Evolutionary conservation across 1,284 basidiomycete species (phyloP), one percentile per base, ranked within the genome.

Genomic region (Malassezia arunalokei): DNA sequence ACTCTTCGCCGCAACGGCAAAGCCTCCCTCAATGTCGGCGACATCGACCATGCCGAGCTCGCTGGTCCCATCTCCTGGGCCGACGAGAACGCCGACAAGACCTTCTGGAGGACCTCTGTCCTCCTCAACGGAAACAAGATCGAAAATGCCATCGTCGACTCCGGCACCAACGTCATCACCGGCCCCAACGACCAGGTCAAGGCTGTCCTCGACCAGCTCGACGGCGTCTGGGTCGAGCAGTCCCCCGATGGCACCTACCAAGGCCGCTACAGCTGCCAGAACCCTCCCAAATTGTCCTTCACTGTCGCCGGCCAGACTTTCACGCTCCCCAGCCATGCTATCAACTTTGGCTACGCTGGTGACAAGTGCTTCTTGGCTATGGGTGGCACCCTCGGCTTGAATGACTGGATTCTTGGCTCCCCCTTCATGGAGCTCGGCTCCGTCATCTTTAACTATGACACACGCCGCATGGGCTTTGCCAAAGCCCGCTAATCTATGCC

Each of bases 11-110:
- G n/a, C 5, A 47, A 42, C 28, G 76, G 75, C 6, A 78, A 77
- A 54, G 78, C 78, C 5, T 78, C 81, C 63, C 77, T 85, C 8
- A 78, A 74, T 60, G 71, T 85, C 45, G 83, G 83, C 42, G 62
- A 59, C 8, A 56, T 59, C 31, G 55, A 63, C 58, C 54, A 56
- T 14, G 47, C 56, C 48, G 61, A 65, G 54, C 55, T 59, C 60
- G 56, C 54, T n/a, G 54, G 49, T 47, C 40, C 49, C 20, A 68
- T 78, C 49, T 75, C 76, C 49, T 79, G 74, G 68, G 68, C 75
- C 60, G 54, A 51, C 37, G 62, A 74, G 31, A 63, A 73, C 57
- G 50, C 61, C 11, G 58, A 48, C 35, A 46, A 66, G 30, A 65
- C 66, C 47, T 75, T 71, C 65, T 75, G 75, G 75, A 40, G 55